Conservation (phyloP, 306 rosid species). For the Oemleria cerasiformis region DNA sequence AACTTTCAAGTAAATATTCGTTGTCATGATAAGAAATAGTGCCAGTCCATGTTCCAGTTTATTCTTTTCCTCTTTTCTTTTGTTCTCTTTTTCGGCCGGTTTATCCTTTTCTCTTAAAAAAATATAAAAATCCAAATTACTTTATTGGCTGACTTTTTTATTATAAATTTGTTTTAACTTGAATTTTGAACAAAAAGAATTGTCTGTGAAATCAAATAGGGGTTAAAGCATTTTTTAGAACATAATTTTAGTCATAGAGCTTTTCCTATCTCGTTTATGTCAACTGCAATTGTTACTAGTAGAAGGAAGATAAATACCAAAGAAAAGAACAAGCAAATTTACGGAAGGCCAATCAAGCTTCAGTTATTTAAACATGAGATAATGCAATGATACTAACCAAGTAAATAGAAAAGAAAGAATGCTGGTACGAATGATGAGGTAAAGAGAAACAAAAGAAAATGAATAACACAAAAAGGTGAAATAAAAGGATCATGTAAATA, state of each 20-base stretch:
- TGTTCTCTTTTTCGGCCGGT: background rate
- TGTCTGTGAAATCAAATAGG: background rate
- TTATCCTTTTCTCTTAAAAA: background rate
- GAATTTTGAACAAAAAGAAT: background rate
- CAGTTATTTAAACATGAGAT: background rate
- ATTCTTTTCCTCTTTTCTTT: background rate
- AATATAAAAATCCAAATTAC: too few species aligned
- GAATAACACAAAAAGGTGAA: background rate
- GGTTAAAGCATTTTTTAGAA: background rate
- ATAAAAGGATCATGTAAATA: background rate
- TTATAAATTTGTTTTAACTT: background rate
- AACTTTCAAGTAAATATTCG: background rate
- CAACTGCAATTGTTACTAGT: background rate
- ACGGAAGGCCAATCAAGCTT: background rate
- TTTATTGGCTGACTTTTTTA: background rate
- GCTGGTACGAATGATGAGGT: background rate
- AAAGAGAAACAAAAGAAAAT: background rate
- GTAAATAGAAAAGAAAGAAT: background rate
- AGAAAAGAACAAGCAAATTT: background rate
- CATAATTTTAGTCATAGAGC: background rate
- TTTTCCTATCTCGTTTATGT: background rate
- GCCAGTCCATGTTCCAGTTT: too few species aligned
- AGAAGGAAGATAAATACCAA: background rate
- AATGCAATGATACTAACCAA: background rate
- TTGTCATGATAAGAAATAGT: too few species aligned